These are phyloP conservation scores for Floccularia luteovirens DNA, from an alignment of 768 basidiomycete species.

Conservation along the genomic window DNA sequence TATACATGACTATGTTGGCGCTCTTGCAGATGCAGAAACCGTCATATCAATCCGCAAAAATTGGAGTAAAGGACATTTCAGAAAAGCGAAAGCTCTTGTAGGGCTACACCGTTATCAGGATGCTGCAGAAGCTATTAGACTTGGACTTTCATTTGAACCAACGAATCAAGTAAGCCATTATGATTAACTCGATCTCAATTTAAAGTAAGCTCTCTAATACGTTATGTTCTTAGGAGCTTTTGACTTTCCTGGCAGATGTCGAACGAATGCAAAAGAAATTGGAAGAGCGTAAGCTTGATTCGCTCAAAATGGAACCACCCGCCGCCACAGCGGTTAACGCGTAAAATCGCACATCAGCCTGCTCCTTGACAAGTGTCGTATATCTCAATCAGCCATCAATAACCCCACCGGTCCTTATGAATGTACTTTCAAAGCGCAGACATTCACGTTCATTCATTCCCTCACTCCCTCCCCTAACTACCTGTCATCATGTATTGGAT, in stretches of 20 bases:
- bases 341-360: no score
- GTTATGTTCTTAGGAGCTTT: conserved; percentile 15
- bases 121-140: conserved; percentile 72
- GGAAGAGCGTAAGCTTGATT: conserved; percentile 9
- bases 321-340: no score
- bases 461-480: no score
- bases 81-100: conserved; percentile 84
- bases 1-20: conserved; percentile 64
- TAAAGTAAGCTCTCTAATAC: background rate
- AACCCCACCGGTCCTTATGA: no score
- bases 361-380: no score
- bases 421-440: no score
- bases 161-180: conserved; percentile 30
- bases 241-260: conserved; percentile 23
- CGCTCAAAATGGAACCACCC: no score
- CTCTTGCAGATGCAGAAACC: conserved; percentile 85
- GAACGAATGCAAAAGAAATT: conserved; percentile 19
- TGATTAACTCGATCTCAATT: background rate
- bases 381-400: no score
- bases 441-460: no score
- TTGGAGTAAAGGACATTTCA: conserved; percentile 96
- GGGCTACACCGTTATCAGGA: conserved; percentile 64
- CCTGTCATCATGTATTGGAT: no score
- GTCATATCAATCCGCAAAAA: conserved; percentile 78
- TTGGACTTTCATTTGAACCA: conserved; percentile 82